phyloP scores from a whole-genome alignment of 805 yeast species.

The Ogataea glucozyma region DNA sequence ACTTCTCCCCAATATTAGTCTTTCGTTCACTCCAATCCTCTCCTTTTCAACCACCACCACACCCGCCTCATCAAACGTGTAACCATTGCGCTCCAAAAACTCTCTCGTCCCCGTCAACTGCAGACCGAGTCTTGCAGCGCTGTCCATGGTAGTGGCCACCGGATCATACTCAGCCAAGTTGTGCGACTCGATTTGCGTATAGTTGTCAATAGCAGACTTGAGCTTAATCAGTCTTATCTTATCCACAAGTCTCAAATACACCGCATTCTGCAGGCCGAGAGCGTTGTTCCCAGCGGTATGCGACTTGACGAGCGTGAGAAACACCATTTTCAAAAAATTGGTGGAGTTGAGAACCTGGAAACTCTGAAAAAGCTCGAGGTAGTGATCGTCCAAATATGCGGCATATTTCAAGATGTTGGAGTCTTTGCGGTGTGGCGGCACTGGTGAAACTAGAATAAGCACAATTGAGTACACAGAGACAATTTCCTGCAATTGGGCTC shows the following conservation, averaged over 20 bases:
- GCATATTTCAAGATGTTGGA: slow-evolving; percentile 18
- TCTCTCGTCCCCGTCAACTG: slow-evolving; percentile 9
- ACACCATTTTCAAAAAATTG: slow-evolving; percentile 14
- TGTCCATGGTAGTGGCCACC: not conserved
- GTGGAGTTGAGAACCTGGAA: slow-evolving; percentile 16
- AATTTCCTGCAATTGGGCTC: slow-evolving; percentile 9
- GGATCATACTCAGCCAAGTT: slow-evolving; percentile 13
- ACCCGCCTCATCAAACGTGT: slow-evolving; percentile 8
- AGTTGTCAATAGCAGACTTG: slow-evolving; percentile 6
- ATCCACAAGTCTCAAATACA: slow-evolving; percentile 12
- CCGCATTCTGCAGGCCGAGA: slow-evolving; percentile 9
- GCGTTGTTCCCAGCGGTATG: not conserved
- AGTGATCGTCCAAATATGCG: slow-evolving; percentile 7
- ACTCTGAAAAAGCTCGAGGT: slow-evolving; percentile 17
- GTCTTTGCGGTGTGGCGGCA: slow-evolving; percentile 13
- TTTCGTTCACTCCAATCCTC: not conserved
- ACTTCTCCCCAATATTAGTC: not conserved
- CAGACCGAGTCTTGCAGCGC: slow-evolving; percentile 1
- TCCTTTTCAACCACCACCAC: not conserved
- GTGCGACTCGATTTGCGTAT: slow-evolving; percentile 6
- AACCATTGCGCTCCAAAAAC: slow-evolving; percentile 14
- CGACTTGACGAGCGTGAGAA: slow-evolving; percentile 3
- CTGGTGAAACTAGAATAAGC: slow-evolving; percentile 10
- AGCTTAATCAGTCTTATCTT: slow-evolving; percentile 16
- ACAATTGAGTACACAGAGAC: slow-evolving; percentile 22